Base-by-base conservation (phyloP, 257 asterid species). In the Nicotiana knightiana region DNA sequence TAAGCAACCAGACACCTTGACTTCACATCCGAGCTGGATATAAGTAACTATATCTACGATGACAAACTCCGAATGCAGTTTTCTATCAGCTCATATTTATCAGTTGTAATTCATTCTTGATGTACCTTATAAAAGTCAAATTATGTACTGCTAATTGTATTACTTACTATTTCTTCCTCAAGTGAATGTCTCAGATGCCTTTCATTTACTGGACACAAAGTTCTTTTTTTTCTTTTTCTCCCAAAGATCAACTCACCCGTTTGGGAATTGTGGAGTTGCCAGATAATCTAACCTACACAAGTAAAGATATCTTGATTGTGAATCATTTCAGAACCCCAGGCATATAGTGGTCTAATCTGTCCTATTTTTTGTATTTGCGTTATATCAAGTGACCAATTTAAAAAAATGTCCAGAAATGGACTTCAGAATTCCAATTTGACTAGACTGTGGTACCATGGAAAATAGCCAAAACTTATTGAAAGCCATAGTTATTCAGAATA, bases 1-100 rank as follows among this genome's bases (percentile, higher is more conserved):
- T 86, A 84, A 87, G 80, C 79, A 79, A 43, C 39, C 59, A 79
- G 39, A n/a, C 28, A 58, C 51, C 79, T 73, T 26, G 79, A 26
- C 24, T 73, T 48, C 79, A 73, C 4, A 39, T 73, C 53, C 16
- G 43, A 48, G 79, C 43, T 48, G 79, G 79, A 73, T 61, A 73
- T 6, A 73, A 26, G 26, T 73, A 48, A 51, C 37, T 46, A 73
- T 24, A 53, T 48, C 53, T 48, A 73, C 15, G 62, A 73, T 7
- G 63, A 24, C 79, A 48, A 73, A 73, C 26, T 7, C 63, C 16
- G 0, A 21, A 48, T 48, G 79, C 43, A 73, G 24, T 15, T 73
- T 15, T 73, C 28, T 73, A 35, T 48, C 9, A 48, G 9, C 79
- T 15, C 58, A 26, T 73, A 48, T 13, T 48, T 73, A 2, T 51